These are phyloP conservation scores for Penstemon barbatus DNA, from an alignment of 257 asterid species.

Conservation along the genomic window DNA sequence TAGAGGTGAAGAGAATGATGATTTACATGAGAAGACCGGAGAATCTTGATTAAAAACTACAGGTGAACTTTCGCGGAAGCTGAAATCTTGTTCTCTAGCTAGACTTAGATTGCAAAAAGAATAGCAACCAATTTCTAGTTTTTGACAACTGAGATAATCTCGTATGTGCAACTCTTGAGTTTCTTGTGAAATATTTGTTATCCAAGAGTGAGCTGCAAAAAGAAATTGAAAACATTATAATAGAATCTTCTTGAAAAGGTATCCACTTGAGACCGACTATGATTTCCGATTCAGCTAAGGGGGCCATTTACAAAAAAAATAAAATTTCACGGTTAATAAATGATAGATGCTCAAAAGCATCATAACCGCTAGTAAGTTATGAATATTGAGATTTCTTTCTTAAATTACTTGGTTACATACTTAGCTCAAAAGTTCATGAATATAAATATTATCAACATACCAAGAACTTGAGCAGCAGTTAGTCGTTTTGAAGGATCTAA, in stretches of 20 bases:
- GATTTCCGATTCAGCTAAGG: too few species aligned
- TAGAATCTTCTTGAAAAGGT: neutral
- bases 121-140: neutral
- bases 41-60: conserved; percentile 35
- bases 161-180: too few species aligned
- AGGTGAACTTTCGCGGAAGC: conserved; percentile 53
- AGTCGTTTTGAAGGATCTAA: conserved; percentile 60
- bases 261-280: neutral
- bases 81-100: conserved; percentile 55
- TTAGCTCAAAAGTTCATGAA: too few species aligned
- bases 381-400: too few species aligned
- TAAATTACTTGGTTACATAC: too few species aligned
- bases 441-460: conserved; percentile 30
- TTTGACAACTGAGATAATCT: too few species aligned
- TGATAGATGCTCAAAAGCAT: too few species aligned
- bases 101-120: conserved; percentile 32
- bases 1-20: conserved; percentile 60
- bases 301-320: too few species aligned
- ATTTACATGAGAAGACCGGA: conserved; percentile 41
- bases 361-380: too few species aligned
- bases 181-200: conserved; percentile 33
- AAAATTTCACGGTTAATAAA: too few species aligned
- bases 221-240: neutral
- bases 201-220: conserved; percentile 60
- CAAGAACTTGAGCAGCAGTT: conserved; percentile 70